These are phyloP conservation scores for Sugiyamaella xylanicola DNA, from an alignment of 1,139 yeast species.

Conservation along the genomic window DNA sequence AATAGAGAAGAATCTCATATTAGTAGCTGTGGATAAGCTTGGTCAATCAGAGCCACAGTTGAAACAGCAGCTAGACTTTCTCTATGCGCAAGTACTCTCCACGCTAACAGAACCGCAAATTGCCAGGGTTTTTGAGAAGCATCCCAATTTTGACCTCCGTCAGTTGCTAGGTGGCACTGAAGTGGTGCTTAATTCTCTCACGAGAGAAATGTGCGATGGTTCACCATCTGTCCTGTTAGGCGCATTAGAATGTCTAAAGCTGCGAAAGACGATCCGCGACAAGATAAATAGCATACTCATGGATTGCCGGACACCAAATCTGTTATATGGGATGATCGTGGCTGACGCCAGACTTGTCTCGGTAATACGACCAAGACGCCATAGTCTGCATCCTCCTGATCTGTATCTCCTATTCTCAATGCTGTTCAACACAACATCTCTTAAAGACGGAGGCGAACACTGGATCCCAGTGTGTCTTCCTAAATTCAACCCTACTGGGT, in stretches of 20 bases:
- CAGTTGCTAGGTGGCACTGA: conserved; percentile 69
- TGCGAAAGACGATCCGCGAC: conserved; percentile 51
- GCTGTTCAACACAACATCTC: conserved; percentile 56
- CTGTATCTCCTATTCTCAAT: conserved; percentile 63
- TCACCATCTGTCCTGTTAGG: conserved; percentile 62
- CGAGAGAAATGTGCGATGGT: conserved; percentile 55
- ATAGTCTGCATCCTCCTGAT: conserved; percentile 70
- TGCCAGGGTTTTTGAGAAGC: conserved; percentile 62
- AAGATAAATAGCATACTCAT: conserved; percentile 51
- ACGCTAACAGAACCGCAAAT: conserved; percentile 78
- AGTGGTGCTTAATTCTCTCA: conserved; percentile 62
- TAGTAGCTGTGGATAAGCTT: conserved; percentile 69
- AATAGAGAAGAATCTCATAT: conserved; percentile 66
- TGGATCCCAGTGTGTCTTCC: conserved; percentile 97
- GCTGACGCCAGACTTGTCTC: conserved; percentile 59
- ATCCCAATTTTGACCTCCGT: conserved; percentile 82
- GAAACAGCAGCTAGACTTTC: conserved; percentile 65
- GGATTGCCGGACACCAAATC: conserved; percentile 47
- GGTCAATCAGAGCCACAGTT: conserved; percentile 59
- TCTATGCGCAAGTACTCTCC: conserved; percentile 78
- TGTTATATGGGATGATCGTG: conserved; percentile 64
- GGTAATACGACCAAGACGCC: conserved; percentile 63
- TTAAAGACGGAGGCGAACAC: conserved; percentile 65
- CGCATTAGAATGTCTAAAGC: conserved; percentile 59
- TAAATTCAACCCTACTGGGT: conserved; percentile 84